These are phyloP conservation scores for Melanopsichium pennsylvanicum DNA, from an alignment of 1,284 basidiomycete species.

Conservation along the genomic window DNA sequence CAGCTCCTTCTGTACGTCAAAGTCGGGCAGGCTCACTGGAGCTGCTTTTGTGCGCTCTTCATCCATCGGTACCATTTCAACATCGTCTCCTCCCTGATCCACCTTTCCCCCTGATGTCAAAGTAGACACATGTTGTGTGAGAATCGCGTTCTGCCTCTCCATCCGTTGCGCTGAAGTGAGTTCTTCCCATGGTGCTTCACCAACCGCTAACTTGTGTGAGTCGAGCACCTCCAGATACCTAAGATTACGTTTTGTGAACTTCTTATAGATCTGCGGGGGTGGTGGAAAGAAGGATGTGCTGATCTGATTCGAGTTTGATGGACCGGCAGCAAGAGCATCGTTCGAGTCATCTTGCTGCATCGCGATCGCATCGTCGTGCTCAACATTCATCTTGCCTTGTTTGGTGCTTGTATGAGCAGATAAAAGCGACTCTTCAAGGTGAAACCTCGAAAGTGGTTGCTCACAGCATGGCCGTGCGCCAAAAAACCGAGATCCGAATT, in stretches of 20 bases:
- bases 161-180: constrained; percentile 15
- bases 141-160: constrained; percentile 26
- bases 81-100: constrained; percentile 4
- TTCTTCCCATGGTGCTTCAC: constrained; percentile 29
- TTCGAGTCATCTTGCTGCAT: too few relatives aligned
- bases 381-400: constrained; percentile 21
- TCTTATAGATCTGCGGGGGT: constrained; percentile 49
- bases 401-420: too few relatives aligned
- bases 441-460: background rate
- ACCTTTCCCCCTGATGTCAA: background rate
- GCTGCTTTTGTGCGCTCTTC: background rate
- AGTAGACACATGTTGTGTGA: constrained; percentile 8
- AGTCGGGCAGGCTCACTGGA: constrained; percentile 27
- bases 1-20: constrained; percentile 49
- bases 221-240: constrained; percentile 41
- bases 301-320: constrained; percentile 36
- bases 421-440: too few relatives aligned
- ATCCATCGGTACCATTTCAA: constrained; percentile 8
- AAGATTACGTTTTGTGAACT: constrained; percentile 51
- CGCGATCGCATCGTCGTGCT: constrained; percentile 1
- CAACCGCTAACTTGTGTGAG: constrained; percentile 11
- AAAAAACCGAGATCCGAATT: constrained; percentile 22
- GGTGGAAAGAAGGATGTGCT: constrained; percentile 60
- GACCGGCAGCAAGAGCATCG: constrained; percentile 9
- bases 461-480: constrained; percentile 9